phyloP scores from a whole-genome alignment of 768 basidiomycete genomes.

The Hemileccinum rubropunctum region DNA sequence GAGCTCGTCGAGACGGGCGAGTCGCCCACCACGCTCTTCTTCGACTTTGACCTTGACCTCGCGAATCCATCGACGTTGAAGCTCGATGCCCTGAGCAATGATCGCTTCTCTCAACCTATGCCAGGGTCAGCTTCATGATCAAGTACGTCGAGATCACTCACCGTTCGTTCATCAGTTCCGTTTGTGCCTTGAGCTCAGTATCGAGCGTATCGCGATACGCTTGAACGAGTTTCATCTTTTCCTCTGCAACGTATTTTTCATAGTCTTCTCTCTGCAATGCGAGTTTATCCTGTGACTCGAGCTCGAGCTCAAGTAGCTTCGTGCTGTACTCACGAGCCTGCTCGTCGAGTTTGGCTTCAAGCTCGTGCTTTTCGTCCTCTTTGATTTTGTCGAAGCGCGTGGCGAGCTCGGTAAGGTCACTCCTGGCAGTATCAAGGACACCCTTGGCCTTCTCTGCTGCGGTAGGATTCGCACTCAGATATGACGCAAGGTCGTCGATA shows the following conservation, averaged over 20 bases:
- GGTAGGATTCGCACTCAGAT: constrained; percentile 70
- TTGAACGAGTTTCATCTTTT: constrained; percentile 66
- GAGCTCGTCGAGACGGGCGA: constrained; percentile 93
- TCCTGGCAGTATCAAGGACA: constrained; percentile 77
- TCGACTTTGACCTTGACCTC: constrained; percentile 96
- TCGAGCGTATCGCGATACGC: constrained; percentile 87
- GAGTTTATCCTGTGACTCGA: constrained; percentile 82
- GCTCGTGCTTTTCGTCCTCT: constrained; percentile 68
- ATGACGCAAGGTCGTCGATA: constrained; percentile 88
- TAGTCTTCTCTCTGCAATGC: constrained; percentile 85
- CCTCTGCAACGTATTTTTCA: constrained; percentile 75
- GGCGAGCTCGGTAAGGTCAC: constrained; percentile 75
- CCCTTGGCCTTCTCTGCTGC: constrained; percentile 65
- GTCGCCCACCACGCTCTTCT: constrained; percentile 91
- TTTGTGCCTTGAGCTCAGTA: constrained; percentile 80
- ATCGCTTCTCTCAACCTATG: constrained; percentile 89
- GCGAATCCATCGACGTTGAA: constrained; percentile 94
- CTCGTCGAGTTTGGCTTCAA: constrained; percentile 71
- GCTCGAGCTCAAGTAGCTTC: constrained; percentile 78
- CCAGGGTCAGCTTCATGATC: background rate
- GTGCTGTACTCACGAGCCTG: constrained; percentile 81
- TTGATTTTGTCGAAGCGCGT: constrained; percentile 75
- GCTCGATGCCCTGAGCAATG: constrained; percentile 93
- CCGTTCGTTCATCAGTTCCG: constrained; percentile 94
- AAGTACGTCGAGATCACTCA: constrained; percentile 34